These are phyloP conservation scores for Tolypocladium cylindrosporum DNA, from an alignment of 2,329 filamentous ascomycete species.

Conservation along the genomic window DNA sequence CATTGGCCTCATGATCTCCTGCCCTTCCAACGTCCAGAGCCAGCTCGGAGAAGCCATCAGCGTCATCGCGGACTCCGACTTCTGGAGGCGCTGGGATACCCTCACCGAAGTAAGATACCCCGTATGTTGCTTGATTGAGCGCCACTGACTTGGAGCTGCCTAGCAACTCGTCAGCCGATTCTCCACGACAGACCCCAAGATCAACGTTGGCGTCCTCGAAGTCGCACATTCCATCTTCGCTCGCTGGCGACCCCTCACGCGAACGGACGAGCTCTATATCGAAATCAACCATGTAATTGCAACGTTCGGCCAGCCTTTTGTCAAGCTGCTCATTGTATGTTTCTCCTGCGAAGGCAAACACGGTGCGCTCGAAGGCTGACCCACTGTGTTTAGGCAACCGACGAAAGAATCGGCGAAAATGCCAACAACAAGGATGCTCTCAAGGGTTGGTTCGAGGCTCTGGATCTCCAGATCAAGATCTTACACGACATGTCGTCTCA, in stretches of 20 bases:
- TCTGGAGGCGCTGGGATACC: slow-evolving; percentile 95
- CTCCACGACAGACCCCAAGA: slow-evolving; percentile 66
- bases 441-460: slow-evolving; percentile 69
- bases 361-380: background rate
- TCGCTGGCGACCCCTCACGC: slow-evolving; percentile 88
- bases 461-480: slow-evolving; percentile 84
- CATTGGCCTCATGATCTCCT: slow-evolving; percentile 91
- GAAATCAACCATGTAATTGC: slow-evolving; percentile 94
- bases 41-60: slow-evolving; percentile 96
- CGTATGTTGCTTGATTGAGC: background rate
- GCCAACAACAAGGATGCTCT: slow-evolving; percentile 65
- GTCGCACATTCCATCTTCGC: slow-evolving; percentile 98
- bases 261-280: slow-evolving; percentile 82
- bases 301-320: slow-evolving; percentile 76
- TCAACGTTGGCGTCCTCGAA: slow-evolving; percentile 90
- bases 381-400: slow-evolving; percentile 41
- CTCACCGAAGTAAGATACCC: slow-evolving; percentile 56
- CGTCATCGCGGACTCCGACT: slow-evolving; percentile 95
- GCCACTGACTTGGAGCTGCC: slow-evolving; percentile 4
- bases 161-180: slow-evolving; percentile 83
- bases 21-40: slow-evolving; percentile 76
- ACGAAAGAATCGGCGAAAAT: slow-evolving; percentile 64
- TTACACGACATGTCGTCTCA: slow-evolving; percentile 97
- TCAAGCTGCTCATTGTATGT: slow-evolving; percentile 64
- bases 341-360: background rate